Percentiles rank a stretch among this genome's conserved stretches.
Evolutionary conservation across 2,329 filamentous ascomycete genomes (phyloP).

Genomic region (Exophiala sp.): DNA sequence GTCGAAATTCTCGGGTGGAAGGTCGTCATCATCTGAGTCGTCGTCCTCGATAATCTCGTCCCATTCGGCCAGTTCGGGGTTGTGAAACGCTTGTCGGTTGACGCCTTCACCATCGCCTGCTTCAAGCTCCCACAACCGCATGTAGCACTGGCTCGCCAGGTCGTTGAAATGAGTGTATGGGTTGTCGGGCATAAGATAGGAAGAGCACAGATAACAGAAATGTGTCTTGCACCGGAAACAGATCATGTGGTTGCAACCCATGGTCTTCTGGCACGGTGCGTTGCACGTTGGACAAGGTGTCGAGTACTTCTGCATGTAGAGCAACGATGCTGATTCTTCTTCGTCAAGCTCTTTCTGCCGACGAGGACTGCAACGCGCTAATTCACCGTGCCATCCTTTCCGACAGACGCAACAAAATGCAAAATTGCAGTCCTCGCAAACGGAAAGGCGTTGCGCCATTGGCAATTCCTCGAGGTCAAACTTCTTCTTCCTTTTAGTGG

Average conservation of each 20-base stretch:
- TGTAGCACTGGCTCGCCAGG: constrained; percentile 67
- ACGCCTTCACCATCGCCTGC: constrained; percentile 63
- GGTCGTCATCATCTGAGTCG: constrained; percentile 28
- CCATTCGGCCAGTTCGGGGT: constrained; percentile 33
- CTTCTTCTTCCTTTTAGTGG: constrained; percentile 26
- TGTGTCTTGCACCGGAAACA: constrained; percentile 86
- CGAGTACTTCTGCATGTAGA: constrained; percentile 77
- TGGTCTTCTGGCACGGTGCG: constrained; percentile 80
- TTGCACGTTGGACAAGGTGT: constrained; percentile 86
- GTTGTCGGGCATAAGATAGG: constrained; percentile 77
- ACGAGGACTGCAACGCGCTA: constrained; percentile 64
- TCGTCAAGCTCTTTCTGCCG: constrained; percentile 68
- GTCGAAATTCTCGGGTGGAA: constrained; percentile 11
- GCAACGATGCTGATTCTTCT: constrained; percentile 81
- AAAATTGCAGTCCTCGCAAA: constrained; percentile 85
- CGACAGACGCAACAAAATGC: constrained; percentile 79
- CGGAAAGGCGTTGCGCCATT: constrained; percentile 65
- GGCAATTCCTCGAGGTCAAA: constrained; percentile 44
- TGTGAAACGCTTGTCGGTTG: constrained; percentile 17
- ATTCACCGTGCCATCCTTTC: constrained; percentile 90
- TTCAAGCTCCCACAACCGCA: constrained; percentile 86
- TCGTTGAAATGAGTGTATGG: constrained; percentile 56
- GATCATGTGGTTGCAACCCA: constrained; percentile 96
- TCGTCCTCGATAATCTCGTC: constrained; percentile 30
- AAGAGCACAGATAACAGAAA: constrained; percentile 90